Evolutionary conservation across 2,329 filamentous ascomycete species (phyloP), one percentile per base, ranked within the genome.

Genomic region (Byssochlamys sp.): DNA sequence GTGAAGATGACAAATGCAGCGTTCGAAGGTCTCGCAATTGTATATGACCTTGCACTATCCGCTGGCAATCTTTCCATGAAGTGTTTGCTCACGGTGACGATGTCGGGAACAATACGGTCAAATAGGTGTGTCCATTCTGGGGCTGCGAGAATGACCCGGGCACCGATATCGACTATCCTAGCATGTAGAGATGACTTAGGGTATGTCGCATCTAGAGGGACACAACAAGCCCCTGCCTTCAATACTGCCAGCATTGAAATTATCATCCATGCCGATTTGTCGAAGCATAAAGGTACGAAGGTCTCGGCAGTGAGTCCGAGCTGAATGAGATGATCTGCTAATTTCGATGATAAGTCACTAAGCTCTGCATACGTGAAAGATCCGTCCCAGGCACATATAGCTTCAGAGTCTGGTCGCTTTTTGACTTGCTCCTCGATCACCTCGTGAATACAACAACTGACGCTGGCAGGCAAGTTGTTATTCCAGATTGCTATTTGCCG

Each of bases 61-160:
- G 29, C 35, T 14, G 62, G 63, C 1, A 77, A 63, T 27, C 69
- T 66, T 3, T 75, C 68, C 3, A 77, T 64, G 4, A 77, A 56
- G 63, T 67, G 65, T 45, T 60, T 62, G 25, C 65, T 65, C 12
- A 74, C 66, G 0, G 69, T 59, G 3, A 74, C 63, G 4, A 78
- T 73, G 56, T 74, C 73, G 1, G 75, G 71, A 2, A 75, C 72
- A 2, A 70, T 69, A 35, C 72, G 71, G 53, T 78, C 73, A 10
- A 78, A 73, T 1, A 73, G 64, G 9, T 73, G 69, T 2, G 71
- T 68, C 19, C 71, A 70, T 14, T 65, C 57, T 0, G 71, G 67
- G 0, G 74, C 73, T 1, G 74, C 74, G 3, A 78, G 61, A 0
- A 74, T 75, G 25, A 77, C 65, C 28, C 73, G 70, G 0, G 73